phyloP scores from a whole-genome alignment of 2,329 filamentous ascomycete genomes.

The Didymella segeticola region DNA sequence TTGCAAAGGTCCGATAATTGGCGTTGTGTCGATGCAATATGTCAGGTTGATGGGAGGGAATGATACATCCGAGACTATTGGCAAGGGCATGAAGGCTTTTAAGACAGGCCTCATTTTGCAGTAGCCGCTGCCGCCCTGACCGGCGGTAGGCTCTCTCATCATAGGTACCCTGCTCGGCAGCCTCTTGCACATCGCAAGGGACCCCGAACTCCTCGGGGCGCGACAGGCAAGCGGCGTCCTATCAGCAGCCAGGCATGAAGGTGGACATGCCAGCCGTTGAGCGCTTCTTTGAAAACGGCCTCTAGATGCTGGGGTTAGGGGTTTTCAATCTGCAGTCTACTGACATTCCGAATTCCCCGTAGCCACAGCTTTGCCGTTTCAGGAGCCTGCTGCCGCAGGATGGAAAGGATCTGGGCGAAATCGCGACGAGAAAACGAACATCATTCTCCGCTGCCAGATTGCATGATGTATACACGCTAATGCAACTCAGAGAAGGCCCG shows the following conservation, averaged over 20 bases:
- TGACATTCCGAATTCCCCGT: constrained; percentile 6
- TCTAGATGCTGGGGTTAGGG: constrained; percentile 2
- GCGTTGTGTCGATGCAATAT: constrained; percentile 5
- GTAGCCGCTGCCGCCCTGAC: constrained; percentile 12
- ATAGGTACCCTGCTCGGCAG: constrained; percentile 8
- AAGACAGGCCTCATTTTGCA: constrained; percentile 16
- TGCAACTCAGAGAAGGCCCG: neutral
- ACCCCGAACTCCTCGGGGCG: neutral
- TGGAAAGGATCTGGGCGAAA: neutral
- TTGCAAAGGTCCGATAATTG: constrained; percentile 12
- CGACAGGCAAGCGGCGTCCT: neutral
- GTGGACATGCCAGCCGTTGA: constrained; percentile 12
- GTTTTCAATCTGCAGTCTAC: constrained; percentile 12
- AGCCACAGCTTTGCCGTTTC: constrained; percentile 9
- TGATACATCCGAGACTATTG: constrained; percentile 25
- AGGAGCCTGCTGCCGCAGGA: neutral
- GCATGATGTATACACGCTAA: constrained; percentile 19
- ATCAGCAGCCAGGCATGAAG: constrained; percentile 1
- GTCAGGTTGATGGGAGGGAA: constrained; percentile 10
- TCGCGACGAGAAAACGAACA: constrained; percentile 16
- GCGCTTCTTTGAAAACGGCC: constrained; percentile 6
- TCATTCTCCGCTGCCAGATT: constrained; percentile 9
- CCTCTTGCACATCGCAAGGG: constrained; percentile 1
- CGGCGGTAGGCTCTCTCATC: constrained; percentile 2
- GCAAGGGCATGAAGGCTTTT: constrained; percentile 23